Percentiles rank a stretch among this genome's conserved stretches.
Conservation (phyloP, 805 yeast genomes). For the Yarrowia osloensis region DNA sequence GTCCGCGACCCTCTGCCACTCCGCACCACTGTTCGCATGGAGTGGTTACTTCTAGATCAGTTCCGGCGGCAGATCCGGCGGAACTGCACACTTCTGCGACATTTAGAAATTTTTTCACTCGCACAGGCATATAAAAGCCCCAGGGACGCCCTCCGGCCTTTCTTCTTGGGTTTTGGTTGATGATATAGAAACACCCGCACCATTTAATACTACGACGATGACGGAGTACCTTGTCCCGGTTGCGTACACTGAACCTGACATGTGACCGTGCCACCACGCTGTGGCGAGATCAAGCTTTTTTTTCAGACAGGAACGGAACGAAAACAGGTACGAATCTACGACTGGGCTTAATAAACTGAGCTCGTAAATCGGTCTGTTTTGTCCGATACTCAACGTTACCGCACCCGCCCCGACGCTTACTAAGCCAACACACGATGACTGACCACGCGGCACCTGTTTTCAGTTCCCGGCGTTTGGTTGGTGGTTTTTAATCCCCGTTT, state of each 20-base stretch:
- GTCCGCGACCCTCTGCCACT: not conserved
- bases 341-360: not conserved
- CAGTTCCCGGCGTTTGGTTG: not conserved
- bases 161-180: constrained; percentile 23
- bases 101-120: constrained; percentile 8
- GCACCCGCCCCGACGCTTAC: not conserved
- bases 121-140: not conserved
- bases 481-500: not conserved
- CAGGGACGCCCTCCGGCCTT: not conserved
- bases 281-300: constrained; percentile 14
- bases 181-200: constrained; percentile 18
- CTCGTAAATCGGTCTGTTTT: not conserved
- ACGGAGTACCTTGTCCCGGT: not conserved
- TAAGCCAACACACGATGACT: not conserved
- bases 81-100: constrained; percentile 21
- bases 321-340: not conserved
- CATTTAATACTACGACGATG: constrained; percentile 3
- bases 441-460: not conserved
- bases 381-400: not conserved
- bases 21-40: not conserved
- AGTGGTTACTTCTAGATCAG: not conserved
- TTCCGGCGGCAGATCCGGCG: constrained; percentile 8
- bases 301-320: too few species aligned
- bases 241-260: not conserved
- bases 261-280: not conserved